Base-by-base conservation (phyloP, 208 protist species). In the Trypanosoma scelopori region DNA sequence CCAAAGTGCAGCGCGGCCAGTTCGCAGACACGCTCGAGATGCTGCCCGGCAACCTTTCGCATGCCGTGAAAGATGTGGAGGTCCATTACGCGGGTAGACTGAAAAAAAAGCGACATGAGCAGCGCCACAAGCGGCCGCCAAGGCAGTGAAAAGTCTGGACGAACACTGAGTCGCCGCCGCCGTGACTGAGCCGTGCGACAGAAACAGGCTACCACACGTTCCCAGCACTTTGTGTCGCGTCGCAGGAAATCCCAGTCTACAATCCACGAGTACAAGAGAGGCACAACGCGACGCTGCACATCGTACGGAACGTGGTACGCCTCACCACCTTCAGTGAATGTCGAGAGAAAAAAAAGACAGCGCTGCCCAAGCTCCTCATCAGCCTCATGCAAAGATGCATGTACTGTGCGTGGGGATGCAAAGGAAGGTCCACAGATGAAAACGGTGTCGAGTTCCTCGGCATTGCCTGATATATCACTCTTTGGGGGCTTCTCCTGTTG, bases 211-310 rank as follows among this genome's bases (percentile, higher is more conserved):
- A 70, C 77, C 0, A 94, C 69, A 3, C 11, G 18, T 11, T 30
- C 32, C 89, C 89, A 94, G 42, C 57, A 66, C 1, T 42, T 53
- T 5, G 68, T 46, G 28, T 71, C 62, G 32, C 78, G 71, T 20
- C 46, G 57, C 18, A 83, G 45, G 23, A 92, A 82, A 16, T 75
- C 65, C 70, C 69, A 88, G 58, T 89, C 57, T 4, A 77, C 76
- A 25, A 83, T 35, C 84, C 88, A 94, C 23, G 55, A 55, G 73
- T 91, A 94, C 5, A 94, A 65, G 13, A 86, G 35, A 16, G 83
- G 82, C 39, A 85, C 68, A 43, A 89, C 58, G 22, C 53, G 70
- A 23, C 58, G 60, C 53, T 84, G 85, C 52, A 89, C 55, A 53
- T 73, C 69, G 28, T 41, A 43, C 3, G 69, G 69, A 35, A 74